These are phyloP conservation scores for Pyrenophora graminea DNA, from an alignment of 2,329 filamentous ascomycete genomes.

Conservation along the genomic window DNA sequence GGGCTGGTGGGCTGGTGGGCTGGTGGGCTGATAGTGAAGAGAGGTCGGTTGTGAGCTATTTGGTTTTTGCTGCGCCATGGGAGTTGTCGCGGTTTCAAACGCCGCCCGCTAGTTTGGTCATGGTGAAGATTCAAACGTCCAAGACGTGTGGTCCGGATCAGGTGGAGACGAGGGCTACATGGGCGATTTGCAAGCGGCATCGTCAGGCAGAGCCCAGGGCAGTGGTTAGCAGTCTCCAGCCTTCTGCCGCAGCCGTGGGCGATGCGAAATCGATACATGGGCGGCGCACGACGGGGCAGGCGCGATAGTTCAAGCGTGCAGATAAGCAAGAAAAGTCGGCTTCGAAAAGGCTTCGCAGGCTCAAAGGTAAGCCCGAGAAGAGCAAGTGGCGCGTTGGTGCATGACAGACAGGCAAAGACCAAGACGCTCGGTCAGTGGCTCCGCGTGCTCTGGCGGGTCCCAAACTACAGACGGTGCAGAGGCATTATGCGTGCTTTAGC, in stretches of 20 bases:
- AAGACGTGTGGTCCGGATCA: too few relatives aligned
- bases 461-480: constrained; percentile 1
- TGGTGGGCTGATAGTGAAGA: not conserved
- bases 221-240: not conserved
- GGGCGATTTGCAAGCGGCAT: too few relatives aligned
- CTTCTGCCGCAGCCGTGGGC: not conserved
- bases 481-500: constrained; percentile 17
- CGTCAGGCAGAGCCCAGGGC: not conserved
- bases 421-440: constrained; percentile 21
- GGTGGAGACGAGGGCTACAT: too few relatives aligned
- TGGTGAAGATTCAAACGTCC: too few relatives aligned
- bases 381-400: constrained; percentile 23
- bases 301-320: not conserved
- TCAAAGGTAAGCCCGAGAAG: constrained; percentile 10
- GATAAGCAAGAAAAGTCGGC: constrained; percentile 11
- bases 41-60: not conserved
- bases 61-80: constrained; percentile 1
- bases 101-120: not conserved
- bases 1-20: not conserved
- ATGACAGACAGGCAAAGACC: constrained; percentile 17
- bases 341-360: constrained; percentile 6
- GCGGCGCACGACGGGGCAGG: not conserved
- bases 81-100: constrained; percentile 3
- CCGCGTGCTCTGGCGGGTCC: constrained; percentile 14
- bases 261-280: not conserved